A percentile compares a stretch with the other conserved stretches of the same genome.
These are phyloP conservation scores for Stagonosporopsis rhizophila DNA, from an alignment of 2,329 filamentous ascomycete species.

Conservation along the genomic window DNA sequence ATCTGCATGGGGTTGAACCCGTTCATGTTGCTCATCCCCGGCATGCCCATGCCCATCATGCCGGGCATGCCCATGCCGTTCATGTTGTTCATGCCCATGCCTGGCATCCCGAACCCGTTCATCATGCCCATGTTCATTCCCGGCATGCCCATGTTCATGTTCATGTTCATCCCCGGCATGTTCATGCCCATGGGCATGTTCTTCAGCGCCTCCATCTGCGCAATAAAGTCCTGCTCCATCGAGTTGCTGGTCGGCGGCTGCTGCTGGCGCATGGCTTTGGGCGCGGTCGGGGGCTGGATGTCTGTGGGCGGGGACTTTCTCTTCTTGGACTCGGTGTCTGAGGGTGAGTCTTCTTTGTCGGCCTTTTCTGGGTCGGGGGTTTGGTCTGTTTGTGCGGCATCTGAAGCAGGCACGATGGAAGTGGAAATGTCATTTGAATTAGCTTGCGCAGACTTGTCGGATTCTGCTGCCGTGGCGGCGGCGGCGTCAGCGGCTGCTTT, in stretches of 20 bases:
- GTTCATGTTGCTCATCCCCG: slow-evolving; percentile 19
- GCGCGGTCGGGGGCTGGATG: slow-evolving; percentile 55
- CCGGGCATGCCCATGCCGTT: slow-evolving; percentile 4
- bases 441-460: slow-evolving; percentile 1
- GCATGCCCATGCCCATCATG: slow-evolving; percentile 10
- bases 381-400: not conserved
- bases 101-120: slow-evolving; percentile 47
- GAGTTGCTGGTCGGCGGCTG: slow-evolving; percentile 43
- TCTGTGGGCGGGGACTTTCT: slow-evolving; percentile 77
- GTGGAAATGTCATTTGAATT: slow-evolving; percentile 21
- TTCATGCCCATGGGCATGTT: slow-evolving; percentile 49
- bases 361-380: not conserved
- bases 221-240: slow-evolving; percentile 52
- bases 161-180: slow-evolving; percentile 44
- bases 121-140: slow-evolving; percentile 35
- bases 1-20: slow-evolving; percentile 10
- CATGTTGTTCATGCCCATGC: slow-evolving; percentile 35
- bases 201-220: slow-evolving; percentile 55
- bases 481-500: slow-evolving; percentile 31
- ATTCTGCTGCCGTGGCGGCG: slow-evolving; percentile 6
- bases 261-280: slow-evolving; percentile 54
- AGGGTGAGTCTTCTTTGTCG: slow-evolving; percentile 33
- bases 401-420: not conserved
- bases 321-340: slow-evolving; percentile 69
- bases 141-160: slow-evolving; percentile 37